Evolutionary conservation across 225 moss, liverwort and hornwort genomes (phyloP).

Genomic region (Thuidium tamariscinum): DNA sequence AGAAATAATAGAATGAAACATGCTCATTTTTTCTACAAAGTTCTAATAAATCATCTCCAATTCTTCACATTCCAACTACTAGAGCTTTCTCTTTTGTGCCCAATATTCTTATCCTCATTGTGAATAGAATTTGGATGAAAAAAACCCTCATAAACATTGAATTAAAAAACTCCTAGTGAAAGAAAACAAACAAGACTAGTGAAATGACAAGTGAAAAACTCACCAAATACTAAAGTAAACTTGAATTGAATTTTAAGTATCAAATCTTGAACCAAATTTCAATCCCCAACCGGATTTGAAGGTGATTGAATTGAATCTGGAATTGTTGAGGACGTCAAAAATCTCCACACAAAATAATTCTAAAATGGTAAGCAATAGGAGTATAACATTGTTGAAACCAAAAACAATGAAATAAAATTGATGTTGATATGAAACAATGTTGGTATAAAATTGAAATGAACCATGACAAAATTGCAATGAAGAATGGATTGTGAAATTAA

Average conservation of each 20-base stretch:
- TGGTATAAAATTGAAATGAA: neutral
- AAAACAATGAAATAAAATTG: neutral
- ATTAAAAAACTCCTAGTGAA: fast-evolving
- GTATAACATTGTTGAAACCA: neutral
- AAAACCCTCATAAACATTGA: neutral
- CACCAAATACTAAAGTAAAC: neutral
- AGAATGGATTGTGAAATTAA: neutral
- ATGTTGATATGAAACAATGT: neutral
- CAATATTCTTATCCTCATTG: neutral
- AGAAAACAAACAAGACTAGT: neutral
- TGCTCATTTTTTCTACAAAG: neutral
- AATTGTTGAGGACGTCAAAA: neutral
- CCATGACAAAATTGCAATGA: neutral
- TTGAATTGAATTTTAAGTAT: neutral
- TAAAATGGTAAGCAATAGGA: neutral
- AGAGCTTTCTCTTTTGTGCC: neutral
- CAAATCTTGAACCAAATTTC: neutral
- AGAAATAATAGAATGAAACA: neutral
- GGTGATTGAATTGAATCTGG: neutral
- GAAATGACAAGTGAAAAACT: neutral
- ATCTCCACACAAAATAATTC: neutral
- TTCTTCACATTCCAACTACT: neutral
- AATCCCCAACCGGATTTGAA: neutral
- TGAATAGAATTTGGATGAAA: neutral
- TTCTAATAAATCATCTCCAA: fast-evolving